phyloP scores from a whole-genome alignment of 345 rosid species.

The Linum lewisii region DNA sequence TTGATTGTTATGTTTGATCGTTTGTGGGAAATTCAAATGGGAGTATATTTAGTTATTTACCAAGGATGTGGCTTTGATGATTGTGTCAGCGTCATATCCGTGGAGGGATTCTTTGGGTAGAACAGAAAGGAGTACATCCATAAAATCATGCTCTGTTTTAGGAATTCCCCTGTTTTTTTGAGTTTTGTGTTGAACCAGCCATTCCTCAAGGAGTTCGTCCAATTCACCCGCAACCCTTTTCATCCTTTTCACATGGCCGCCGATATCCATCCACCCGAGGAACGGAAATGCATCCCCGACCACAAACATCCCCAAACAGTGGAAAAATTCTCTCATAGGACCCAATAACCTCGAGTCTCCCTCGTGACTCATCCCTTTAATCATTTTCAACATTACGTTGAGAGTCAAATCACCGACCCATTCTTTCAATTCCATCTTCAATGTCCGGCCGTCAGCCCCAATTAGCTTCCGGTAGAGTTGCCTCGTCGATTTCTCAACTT shows the following conservation, averaged over 20 bases:
- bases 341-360: conserved; percentile 11
- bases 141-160: conserved; percentile 9
- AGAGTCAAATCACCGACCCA: conserved; percentile 24
- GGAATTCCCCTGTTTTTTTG: conserved; percentile 3
- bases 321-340: conserved; percentile 14
- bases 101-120: conserved; percentile 9
- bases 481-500: conserved; percentile 16
- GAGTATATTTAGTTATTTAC: conserved; percentile 5
- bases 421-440: conserved; percentile 24
- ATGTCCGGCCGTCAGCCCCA: conserved; percentile 16
- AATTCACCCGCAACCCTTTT: conserved; percentile 16
- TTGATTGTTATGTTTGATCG: too few species aligned
- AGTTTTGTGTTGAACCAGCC: conserved; percentile 29
- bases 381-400: conserved; percentile 28
- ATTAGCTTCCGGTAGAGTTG: conserved; percentile 9
- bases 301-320: conserved; percentile 8
- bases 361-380: conserved; percentile 32
- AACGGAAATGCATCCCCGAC: neutral
- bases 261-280: neutral
- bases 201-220: conserved; percentile 16
- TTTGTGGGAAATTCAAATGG: neutral
- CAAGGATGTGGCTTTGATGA: conserved; percentile 16
- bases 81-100: conserved; percentile 14
- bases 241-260: conserved; percentile 7
- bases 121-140: conserved; percentile 16